These are phyloP conservation scores for Kuraishia capsulata DNA, from an alignment of 805 yeast genomes.

Conservation along the genomic window DNA sequence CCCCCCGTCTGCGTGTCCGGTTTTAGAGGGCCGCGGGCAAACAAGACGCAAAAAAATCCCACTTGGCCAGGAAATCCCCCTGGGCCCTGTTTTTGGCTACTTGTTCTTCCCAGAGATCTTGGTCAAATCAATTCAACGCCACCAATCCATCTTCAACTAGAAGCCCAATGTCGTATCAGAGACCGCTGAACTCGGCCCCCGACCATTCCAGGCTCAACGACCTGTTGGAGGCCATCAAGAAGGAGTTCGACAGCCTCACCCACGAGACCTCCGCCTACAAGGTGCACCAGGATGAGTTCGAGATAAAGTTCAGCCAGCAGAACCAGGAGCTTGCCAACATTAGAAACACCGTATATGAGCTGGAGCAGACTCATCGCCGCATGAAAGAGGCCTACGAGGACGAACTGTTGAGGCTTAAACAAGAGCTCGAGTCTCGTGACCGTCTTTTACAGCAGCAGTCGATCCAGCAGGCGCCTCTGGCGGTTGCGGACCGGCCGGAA, in stretches of 20 bases:
- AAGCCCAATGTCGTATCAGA: slow-evolving; percentile 6
- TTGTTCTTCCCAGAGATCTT: no score
- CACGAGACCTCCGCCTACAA: slow-evolving; percentile 80
- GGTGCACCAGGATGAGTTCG: slow-evolving; percentile 89
- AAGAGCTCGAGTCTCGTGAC: slow-evolving; percentile 76
- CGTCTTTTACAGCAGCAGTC: slow-evolving; percentile 39
- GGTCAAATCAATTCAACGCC: no score
- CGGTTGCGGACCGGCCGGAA: neutral
- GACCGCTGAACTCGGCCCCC: slow-evolving; percentile 3
- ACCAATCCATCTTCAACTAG: no score
- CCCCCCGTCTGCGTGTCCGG: no score
- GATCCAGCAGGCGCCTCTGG: slow-evolving; percentile 27
- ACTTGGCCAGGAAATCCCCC: no score
- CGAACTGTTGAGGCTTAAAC: slow-evolving; percentile 77
- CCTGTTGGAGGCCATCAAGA: slow-evolving; percentile 83
- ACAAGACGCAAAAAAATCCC: no score
- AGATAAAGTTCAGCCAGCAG: slow-evolving; percentile 83
- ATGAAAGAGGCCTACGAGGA: slow-evolving; percentile 95
- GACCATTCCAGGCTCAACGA: slow-evolving; percentile 31
- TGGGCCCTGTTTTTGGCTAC: no score
- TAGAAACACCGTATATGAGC: slow-evolving; percentile 86
- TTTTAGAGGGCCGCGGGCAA: no score
- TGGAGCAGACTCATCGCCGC: slow-evolving; percentile 88
- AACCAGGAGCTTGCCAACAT: slow-evolving; percentile 89
- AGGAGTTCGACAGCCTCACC: slow-evolving; percentile 78